Evolutionary conservation across 2,329 filamentous ascomycete species (phyloP).

Genomic region (Aspergillus pseudonomiae): DNA sequence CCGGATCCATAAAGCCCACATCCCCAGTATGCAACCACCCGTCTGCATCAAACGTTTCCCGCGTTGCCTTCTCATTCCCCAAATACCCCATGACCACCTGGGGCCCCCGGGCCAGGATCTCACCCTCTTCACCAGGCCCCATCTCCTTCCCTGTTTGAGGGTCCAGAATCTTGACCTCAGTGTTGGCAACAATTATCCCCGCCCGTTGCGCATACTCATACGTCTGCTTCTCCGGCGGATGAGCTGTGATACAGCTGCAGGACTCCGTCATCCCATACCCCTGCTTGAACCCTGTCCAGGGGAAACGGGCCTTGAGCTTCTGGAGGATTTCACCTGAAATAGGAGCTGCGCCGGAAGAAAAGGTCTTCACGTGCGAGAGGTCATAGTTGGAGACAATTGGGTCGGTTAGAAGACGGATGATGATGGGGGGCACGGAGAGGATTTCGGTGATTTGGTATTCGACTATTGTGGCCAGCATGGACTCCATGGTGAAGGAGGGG

Average conservation of each 20-base stretch:
- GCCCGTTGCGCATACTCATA: not conserved
- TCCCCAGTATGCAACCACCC: conserved; percentile 67
- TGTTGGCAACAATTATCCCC: not conserved
- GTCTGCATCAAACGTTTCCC: conserved; percentile 66
- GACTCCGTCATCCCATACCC: conserved; percentile 72
- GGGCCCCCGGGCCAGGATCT: conserved; percentile 73
- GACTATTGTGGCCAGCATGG: conserved; percentile 57
- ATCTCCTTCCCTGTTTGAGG: not conserved
- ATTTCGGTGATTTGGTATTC: conserved; percentile 59
- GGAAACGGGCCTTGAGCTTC: conserved; percentile 59
- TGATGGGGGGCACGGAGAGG: conserved; percentile 62
- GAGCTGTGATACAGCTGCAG: conserved; percentile 58
- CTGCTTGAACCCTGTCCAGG: conserved; percentile 61
- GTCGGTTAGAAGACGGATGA: conserved; percentile 64
- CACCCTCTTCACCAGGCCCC: conserved; percentile 56
- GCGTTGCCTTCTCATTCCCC: conserved; percentile 71
- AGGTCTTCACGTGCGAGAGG: conserved; percentile 57
- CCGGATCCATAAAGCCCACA: conserved; percentile 61
- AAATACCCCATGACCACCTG: conserved; percentile 70
- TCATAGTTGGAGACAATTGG: conserved; percentile 51
- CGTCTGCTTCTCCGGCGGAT: not conserved
- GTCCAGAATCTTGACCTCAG: not conserved
- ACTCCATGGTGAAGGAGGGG: conserved; percentile 63
- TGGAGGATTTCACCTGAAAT: conserved; percentile 60
- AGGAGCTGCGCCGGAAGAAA: conserved; percentile 65